Evolutionary conservation across 1,284 basidiomycete species (phyloP).

Genomic region (Lentinula novae-zelandiae): DNA sequence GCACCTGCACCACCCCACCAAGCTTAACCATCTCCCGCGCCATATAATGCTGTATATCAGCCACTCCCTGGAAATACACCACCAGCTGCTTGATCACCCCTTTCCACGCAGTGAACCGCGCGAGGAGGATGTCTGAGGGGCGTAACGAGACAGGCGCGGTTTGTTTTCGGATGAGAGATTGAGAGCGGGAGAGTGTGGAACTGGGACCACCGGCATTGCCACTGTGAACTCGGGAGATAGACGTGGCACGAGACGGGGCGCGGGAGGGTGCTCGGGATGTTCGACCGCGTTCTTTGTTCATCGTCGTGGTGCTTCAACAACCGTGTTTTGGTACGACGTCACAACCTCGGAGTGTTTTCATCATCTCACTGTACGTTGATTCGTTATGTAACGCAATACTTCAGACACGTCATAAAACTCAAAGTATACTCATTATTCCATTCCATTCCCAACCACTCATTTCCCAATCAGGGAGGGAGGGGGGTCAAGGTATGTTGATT

Average conservation of each 20-base stretch:
- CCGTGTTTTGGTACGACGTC: no score
- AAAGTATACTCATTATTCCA: no score
- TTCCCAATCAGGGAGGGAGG: no score
- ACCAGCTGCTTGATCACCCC: slow-evolving; percentile 95
- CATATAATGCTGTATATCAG: slow-evolving; percentile 94
- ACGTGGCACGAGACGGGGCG: slow-evolving; percentile 59
- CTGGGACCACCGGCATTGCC: slow-evolving; percentile 36
- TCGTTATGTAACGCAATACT: no score
- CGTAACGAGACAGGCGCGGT: slow-evolving; percentile 86
- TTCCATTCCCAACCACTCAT: no score
- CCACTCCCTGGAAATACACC: slow-evolving; percentile 85
- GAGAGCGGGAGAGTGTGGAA: slow-evolving; percentile 70
- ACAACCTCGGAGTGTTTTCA: no score
- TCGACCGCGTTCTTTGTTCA: not conserved
- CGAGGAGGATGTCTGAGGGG: slow-evolving; percentile 96
- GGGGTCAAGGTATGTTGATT: no score
- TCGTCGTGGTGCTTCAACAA: no score
- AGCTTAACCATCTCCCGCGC: slow-evolving; percentile 94
- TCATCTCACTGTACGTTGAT: no score
- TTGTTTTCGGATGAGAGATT: slow-evolving; percentile 89
- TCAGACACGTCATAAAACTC: no score
- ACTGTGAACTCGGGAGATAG: slow-evolving; percentile 50
- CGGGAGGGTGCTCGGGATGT: not conserved
- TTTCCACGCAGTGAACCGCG: slow-evolving; percentile 92
- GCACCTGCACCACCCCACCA: slow-evolving; percentile 97